Evolutionary conservation across 768 basidiomycete species (phyloP), one percentile per base, ranked within the genome.

Genomic region (Obba rivulosa): DNA sequence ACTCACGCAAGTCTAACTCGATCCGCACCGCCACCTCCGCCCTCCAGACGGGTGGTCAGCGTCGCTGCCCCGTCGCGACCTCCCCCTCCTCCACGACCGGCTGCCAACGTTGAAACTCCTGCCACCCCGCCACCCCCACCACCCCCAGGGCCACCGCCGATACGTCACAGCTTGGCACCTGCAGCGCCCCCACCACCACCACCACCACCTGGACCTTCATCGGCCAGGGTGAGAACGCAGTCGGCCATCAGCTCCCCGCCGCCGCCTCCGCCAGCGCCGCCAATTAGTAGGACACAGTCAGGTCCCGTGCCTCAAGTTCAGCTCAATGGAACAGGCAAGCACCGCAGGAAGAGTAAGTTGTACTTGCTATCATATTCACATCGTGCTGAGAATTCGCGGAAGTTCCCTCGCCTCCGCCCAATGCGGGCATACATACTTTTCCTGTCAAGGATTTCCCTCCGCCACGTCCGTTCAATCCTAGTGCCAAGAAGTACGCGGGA

Each of bases 401-500:
- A 80, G 78, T 78, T 40, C 75, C 80, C 18, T 69, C 76, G 3
- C 79, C 79, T 5, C 80, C 80, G 21, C 78, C 87, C 2, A 79
- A 73, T 46, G 77, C 75, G 36, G 87, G 87, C 8, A 63, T 73
- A 20, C 84, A 88, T 59, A 81, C 73, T 14, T 92, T 90, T 61
- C 87, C 87, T 7, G 77, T 82, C n/a, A 68, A 71, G 13, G 87
- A 83, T 43, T 90, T 92, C 61, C 90, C 90, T 1, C 80, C 81
- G 13, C 90, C 90, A 3, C 78, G 87, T 35, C 70, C 72, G 22
- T 92, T 90, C 63, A 62, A 62, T 31, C 59, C 64, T 4, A 69
- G 62, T 25, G 56, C 62, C 23, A 84, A 75, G 59, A 69, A 70
- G 36, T 93, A 93, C 61, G 67, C 65, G 11, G 82, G 81, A 60